Conservation (phyloP, 106 monocot species). For the Posidonia australis region DNA sequence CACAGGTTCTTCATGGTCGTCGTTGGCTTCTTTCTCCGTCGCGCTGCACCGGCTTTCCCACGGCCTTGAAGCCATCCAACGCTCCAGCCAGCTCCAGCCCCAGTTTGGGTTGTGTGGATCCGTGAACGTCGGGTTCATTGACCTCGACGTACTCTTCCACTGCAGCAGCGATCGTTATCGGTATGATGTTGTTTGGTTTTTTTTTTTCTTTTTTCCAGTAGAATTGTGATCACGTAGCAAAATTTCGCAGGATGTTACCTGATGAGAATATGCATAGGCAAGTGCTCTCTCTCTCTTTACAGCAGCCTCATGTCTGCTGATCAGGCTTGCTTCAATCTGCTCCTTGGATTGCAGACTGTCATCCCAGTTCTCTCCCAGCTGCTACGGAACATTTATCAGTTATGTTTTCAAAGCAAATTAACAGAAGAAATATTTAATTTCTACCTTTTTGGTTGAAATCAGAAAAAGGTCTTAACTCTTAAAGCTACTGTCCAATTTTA, state of each 20-base stretch:
- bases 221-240: too few relatives aligned
- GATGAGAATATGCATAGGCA: conserved; percentile 93
- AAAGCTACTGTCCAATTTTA: too few relatives aligned
- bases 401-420: too few relatives aligned
- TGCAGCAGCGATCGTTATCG: too few relatives aligned
- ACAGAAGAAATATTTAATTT: too few relatives aligned
- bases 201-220: too few relatives aligned
- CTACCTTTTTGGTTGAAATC: too few relatives aligned
- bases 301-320: conserved; percentile 79
- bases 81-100: conserved; percentile 99
- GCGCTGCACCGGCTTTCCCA: conserved; percentile 48
- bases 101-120: conserved; percentile 82
- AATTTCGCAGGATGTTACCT: too few relatives aligned
- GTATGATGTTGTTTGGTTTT: too few relatives aligned
- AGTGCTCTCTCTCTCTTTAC: conserved; percentile 86
- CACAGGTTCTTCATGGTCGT: neutral
- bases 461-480: too few relatives aligned
- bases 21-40: conserved; percentile 39
- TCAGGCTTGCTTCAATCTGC: conserved; percentile 63
- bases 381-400: conserved; percentile 4
- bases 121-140: conserved; percentile 58
- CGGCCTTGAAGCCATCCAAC: conserved; percentile 90
- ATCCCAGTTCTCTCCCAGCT: conserved; percentile 93
- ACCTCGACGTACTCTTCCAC: conserved; percentile 88
- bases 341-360: conserved; percentile 88